Evolutionary conservation across 2,329 filamentous ascomycete genomes (phyloP).

Genomic region (Ophiobolus disseminans): DNA sequence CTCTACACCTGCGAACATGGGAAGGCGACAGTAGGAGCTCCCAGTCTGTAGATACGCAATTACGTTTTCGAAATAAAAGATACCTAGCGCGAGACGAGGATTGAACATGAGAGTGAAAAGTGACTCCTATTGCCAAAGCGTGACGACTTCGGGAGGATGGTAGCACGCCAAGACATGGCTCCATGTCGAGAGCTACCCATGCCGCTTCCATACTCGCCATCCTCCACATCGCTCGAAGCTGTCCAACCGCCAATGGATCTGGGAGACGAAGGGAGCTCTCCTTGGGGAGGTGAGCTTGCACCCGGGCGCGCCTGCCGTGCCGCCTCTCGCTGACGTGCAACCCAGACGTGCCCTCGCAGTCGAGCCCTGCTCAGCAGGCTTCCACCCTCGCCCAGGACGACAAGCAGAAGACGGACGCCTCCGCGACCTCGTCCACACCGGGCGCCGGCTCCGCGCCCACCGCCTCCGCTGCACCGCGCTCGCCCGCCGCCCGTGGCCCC

Average conservation of each 20-base stretch:
- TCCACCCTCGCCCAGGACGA: conserved; percentile 48
- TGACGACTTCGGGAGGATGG: background rate
- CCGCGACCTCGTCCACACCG: conserved; percentile 23
- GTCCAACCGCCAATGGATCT: conserved; percentile 48
- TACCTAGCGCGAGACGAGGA: too few relatives aligned
- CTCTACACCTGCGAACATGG: conserved; percentile 51
- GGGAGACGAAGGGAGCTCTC: conserved; percentile 51
- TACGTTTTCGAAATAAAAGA: too few relatives aligned
- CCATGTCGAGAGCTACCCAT: conserved; percentile 4
- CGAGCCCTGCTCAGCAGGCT: conserved; percentile 51
- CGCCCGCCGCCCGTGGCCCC: conserved; percentile 58
- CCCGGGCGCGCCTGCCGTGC: background rate
- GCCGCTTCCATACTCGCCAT: conserved; percentile 14
- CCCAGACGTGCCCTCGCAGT: conserved; percentile 57
- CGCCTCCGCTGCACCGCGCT: conserved; percentile 53
- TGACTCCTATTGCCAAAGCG: too few relatives aligned
- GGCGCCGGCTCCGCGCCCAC: conserved; percentile 40
- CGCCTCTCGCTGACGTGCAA: conserved; percentile 22
- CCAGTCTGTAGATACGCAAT: conserved; percentile 11
- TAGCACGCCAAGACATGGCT: conserved; percentile 6
- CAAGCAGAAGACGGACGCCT: conserved; percentile 36
- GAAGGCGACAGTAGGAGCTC: conserved; percentile 38
- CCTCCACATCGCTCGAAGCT: conserved; percentile 18
- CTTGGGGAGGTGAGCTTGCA: conserved; percentile 49
- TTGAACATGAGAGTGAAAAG: too few relatives aligned